phyloP scores from a whole-genome alignment of 2,329 filamentous ascomycete genomes.

The Thelonectria olida region DNA sequence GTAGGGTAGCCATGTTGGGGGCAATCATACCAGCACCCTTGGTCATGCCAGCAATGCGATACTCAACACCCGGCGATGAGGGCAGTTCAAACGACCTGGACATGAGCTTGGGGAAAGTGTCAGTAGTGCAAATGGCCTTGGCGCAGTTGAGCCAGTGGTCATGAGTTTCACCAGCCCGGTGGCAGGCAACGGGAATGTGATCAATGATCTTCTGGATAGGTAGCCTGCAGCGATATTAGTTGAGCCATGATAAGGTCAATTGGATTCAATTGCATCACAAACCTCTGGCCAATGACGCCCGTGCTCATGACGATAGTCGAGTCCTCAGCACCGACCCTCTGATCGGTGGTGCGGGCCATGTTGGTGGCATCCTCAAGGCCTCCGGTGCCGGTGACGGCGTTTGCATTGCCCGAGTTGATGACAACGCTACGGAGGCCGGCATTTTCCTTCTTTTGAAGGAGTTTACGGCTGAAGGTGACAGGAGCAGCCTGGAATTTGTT shows the following conservation, averaged over 20 bases:
- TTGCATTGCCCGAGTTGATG: conserved; percentile 95
- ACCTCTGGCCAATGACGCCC: conserved; percentile 95
- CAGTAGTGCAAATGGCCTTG: conserved; percentile 95
- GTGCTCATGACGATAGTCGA: conserved; percentile 97
- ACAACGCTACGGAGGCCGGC: conserved; percentile 81
- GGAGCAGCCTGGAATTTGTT: conserved; percentile 98
- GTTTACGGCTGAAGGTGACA: conserved; percentile 82
- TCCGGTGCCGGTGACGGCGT: conserved; percentile 92
- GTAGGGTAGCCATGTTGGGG: conserved; percentile 96
- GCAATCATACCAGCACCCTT: conserved; percentile 99
- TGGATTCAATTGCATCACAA: conserved; percentile 32
- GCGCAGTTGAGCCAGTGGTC: conserved; percentile 88
- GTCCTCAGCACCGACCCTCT: conserved; percentile 59
- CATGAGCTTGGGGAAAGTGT: conserved; percentile 96
- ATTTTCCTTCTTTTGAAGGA: conserved; percentile 73
- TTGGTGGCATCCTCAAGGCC: conserved; percentile 86
- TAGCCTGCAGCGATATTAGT: conserved; percentile 60
- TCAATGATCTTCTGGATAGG: conserved; percentile 90
- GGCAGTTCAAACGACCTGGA: conserved; percentile 87
- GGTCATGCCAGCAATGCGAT: conserved; percentile 91
- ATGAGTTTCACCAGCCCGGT: conserved; percentile 77
- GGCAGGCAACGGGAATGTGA: conserved; percentile 80
- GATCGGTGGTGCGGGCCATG: conserved; percentile 85
- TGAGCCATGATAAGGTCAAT: conserved; percentile 8
- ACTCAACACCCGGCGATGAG: conserved; percentile 77